These are phyloP conservation scores for Sporisorium scitamineum DNA, from an alignment of 1,284 basidiomycete genomes.

Conservation along the genomic window DNA sequence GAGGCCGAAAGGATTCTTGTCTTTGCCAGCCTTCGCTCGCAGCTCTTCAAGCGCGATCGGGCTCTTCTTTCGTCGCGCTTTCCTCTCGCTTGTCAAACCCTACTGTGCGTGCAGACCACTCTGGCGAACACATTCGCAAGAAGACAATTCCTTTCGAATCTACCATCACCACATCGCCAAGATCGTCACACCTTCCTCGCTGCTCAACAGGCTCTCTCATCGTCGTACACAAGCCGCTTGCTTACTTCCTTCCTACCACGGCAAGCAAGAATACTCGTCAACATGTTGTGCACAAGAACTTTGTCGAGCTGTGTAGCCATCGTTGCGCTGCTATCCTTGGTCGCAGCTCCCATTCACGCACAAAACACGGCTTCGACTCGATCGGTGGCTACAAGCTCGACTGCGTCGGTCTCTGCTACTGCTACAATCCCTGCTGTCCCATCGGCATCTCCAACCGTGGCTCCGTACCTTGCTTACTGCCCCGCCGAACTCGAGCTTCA, in stretches of 20 bases:
- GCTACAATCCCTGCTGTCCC: conserved; percentile 6
- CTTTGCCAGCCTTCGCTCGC: not conserved
- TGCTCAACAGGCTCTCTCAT: not conserved
- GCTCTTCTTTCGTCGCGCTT: not conserved
- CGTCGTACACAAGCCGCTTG: not conserved
- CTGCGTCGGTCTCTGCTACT: conserved; percentile 11
- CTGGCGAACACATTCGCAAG: not conserved
- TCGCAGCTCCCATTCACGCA: not conserved
- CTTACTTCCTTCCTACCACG: not conserved
- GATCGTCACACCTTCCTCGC: not conserved
- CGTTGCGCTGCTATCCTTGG: conserved; percentile 5
- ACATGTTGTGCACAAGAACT: conserved; percentile 15
- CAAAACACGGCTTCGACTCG: conserved; percentile 12
- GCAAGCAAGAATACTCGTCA: not conserved
- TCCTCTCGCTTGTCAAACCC: not conserved
- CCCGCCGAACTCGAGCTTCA: conserved; percentile 27
- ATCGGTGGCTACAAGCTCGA: not conserved
- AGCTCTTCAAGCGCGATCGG: not conserved
- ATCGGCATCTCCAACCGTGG: conserved; percentile 12
- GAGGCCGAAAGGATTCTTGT: not conserved
- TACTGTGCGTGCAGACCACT: too few relatives aligned
- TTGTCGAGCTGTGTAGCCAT: conserved; percentile 6
- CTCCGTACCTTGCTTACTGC: conserved; percentile 20
- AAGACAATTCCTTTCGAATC: not conserved
- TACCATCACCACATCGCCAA: not conserved